Base-by-base conservation (phyloP, 495 filamentous ascomycete genomes). In the Lasiosphaeria miniovina region DNA sequence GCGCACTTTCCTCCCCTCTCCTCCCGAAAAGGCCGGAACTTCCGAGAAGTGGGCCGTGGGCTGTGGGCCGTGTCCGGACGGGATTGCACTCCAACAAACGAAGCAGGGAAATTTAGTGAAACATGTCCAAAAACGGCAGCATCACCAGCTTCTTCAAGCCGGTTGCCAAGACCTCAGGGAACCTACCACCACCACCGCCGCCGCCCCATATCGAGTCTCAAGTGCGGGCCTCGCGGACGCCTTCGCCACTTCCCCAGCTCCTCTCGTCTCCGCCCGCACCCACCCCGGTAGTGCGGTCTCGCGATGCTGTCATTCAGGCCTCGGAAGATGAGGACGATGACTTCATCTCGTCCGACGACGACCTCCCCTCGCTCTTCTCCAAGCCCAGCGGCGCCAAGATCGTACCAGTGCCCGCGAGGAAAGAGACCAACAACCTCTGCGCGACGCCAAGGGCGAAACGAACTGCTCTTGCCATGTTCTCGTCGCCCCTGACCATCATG, bases 271-370 rank as follows among this genome's bases (percentile, higher is more conserved):
- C 74, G 0, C 59, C 66, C 33, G 65, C 64, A 49, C 57, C 66
- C 15, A 54, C 69, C 3, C 57, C 68, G 8, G 63, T 61, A 31
- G 31, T 36, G 32, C 59, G 68, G 10, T 65, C 66, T 50, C 70
- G 68, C 43, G 67, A 76, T 52, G 66, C 70, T 17, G 81, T 88
- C 35, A 86, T 91, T 54, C 81, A 77, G 46, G 80, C 76, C 58
- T 93, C 89, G 0, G 89, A 90, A 33, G 63, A 86, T 55, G 88
- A 90, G 24, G 63, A 55, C 31, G 49, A 49, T 50, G 53, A 57
- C 31, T 61, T 57, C 43, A 60, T 60, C 36, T 53, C 57, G 67
- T 63, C 58, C 58, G 41, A 68, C 58, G 51, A 54, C 68, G 48
- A 61, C 57, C 32, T 67, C 49, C 62, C 62, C n/a, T 54, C 66